Evolutionary conservation across 2,329 filamentous ascomycete species (phyloP).

Genomic region (Pestalotiopsis sp.): DNA sequence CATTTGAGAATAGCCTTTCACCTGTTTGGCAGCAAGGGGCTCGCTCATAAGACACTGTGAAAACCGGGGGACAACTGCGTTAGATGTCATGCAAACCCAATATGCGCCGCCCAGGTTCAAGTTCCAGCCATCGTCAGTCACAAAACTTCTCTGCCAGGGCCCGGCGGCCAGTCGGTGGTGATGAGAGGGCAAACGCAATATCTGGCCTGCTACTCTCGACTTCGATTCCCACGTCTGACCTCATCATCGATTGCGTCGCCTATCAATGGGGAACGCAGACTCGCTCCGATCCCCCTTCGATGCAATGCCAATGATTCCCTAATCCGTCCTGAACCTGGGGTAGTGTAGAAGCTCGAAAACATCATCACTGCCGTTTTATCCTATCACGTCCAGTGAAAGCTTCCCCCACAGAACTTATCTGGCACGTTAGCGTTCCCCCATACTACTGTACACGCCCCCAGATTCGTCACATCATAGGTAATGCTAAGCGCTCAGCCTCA

Average conservation of each 20-base stretch:
- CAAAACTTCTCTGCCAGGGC: not conserved
- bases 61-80: not conserved
- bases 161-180: constrained; percentile 10
- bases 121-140: not conserved
- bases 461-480: constrained; percentile 11
- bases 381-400: constrained; percentile 22
- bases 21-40: not conserved
- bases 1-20: not conserved
- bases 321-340: constrained; percentile 27
- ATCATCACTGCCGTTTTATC: constrained; percentile 11
- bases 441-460: not conserved
- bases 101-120: not conserved
- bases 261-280: not conserved
- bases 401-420: constrained; percentile 28
- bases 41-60: not conserved
- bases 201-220: not conserved
- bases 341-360: constrained; percentile 19
- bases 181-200: not conserved
- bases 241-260: constrained; percentile 8
- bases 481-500: not conserved
- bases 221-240: constrained; percentile 10
- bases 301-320: constrained; percentile 7
- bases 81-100: not conserved
- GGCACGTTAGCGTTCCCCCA: constrained; percentile 11
- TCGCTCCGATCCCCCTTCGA: not conserved